These are phyloP conservation scores for Ceratobasidium theobromae DNA, from an alignment of 1,284 basidiomycete species.

Conservation along the genomic window DNA sequence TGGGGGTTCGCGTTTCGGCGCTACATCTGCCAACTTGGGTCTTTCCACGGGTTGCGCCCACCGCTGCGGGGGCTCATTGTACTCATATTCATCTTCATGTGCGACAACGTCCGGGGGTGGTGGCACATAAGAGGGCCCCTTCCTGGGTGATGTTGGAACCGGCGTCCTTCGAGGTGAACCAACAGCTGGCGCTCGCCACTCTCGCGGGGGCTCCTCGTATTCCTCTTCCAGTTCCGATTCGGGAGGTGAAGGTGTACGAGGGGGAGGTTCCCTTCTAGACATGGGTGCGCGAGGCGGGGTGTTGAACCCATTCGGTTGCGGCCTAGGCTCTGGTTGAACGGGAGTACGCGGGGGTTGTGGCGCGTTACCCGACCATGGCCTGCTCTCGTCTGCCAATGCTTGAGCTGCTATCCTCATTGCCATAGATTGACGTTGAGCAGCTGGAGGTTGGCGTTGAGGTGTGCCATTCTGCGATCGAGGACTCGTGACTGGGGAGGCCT, in stretches of 20 bases:
- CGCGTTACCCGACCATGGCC: constrained; percentile 5
- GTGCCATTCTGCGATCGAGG: background rate
- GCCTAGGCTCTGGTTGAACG: background rate
- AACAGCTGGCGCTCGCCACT: constrained; percentile 11
- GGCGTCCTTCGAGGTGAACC: background rate
- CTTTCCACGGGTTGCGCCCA: constrained; percentile 17
- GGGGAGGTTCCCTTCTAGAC: background rate
- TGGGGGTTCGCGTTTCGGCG: constrained; percentile 10
- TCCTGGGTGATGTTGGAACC: background rate
- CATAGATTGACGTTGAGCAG: constrained; percentile 24
- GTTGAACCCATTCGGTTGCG: background rate
- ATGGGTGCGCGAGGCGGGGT: background rate
- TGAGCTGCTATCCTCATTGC: constrained; percentile 28
- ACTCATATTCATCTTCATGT: constrained; percentile 21
- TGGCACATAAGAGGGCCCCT: constrained; percentile 1
- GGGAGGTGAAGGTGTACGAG: constrained; percentile 16
- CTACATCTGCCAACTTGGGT: background rate
- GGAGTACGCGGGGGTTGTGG: constrained; percentile 18
- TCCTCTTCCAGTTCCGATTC: constrained; percentile 4
- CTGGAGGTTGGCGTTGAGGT: background rate
- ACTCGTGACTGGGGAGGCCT: constrained; percentile 10
- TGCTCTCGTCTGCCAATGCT: constrained; percentile 14
- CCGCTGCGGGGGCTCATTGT: background rate
- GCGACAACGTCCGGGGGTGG: background rate
- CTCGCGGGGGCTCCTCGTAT: constrained; percentile 6